Percentiles rank a stretch among this genome's conserved stretches.
These are phyloP conservation scores for Aspergillus saccharolyticus DNA, from an alignment of 495 filamentous ascomycete species.

Conservation along the genomic window DNA sequence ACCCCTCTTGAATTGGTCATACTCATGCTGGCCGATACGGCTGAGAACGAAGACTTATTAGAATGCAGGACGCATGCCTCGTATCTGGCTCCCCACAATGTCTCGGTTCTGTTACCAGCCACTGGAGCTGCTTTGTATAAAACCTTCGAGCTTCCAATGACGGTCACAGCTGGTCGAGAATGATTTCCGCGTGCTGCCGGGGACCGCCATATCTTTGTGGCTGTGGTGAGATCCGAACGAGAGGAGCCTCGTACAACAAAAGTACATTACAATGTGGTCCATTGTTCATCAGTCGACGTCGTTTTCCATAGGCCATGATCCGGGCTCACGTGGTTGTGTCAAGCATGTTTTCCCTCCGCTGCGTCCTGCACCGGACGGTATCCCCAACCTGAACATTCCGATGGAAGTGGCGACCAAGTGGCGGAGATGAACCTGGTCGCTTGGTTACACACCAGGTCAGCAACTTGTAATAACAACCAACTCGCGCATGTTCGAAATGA, in stretches of 20 bases:
- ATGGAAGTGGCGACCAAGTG: not conserved
- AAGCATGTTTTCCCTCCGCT: not conserved
- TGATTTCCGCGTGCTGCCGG: not conserved
- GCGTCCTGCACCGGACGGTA: not conserved
- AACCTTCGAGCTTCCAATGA: not conserved
- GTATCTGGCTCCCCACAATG: not conserved
- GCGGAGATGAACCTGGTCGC: not conserved
- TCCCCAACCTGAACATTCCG: not conserved
- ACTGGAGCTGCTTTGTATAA: not conserved
- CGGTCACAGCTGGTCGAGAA: not conserved
- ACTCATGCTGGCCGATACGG: not conserved
- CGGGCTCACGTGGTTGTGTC: not conserved
- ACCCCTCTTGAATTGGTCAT: not conserved
- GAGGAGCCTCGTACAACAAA: not conserved
- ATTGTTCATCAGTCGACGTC: not conserved
- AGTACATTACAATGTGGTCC: not conserved
- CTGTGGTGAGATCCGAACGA: not conserved
- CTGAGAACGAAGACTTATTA: not conserved
- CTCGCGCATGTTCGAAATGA: not conserved
- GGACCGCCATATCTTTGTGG: not conserved
- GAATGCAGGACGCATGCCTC: not conserved
- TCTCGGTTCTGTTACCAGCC: not conserved
- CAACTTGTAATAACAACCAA: not conserved
- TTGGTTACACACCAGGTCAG: not conserved
- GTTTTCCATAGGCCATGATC: not conserved